phyloP scores from a whole-genome alignment of 192 early-diverging fungal species.

The Coemansia sp. region DNA sequence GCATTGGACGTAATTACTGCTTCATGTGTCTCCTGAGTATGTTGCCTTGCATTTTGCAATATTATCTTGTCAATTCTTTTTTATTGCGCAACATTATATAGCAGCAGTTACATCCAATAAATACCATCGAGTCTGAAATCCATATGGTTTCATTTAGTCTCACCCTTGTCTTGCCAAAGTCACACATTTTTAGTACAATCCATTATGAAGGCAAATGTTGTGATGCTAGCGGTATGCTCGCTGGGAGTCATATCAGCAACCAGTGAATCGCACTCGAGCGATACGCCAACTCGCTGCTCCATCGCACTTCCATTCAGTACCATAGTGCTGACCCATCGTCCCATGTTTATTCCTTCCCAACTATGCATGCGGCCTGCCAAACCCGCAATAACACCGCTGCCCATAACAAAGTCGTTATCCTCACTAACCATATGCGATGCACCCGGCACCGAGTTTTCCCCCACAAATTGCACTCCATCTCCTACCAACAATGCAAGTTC shows the following conservation, averaged over 20 bases:
- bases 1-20: background rate
- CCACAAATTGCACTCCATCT: constrained; percentile 15
- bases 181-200: background rate
- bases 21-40: background rate
- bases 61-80: constrained; percentile 1
- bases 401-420: constrained; percentile 18
- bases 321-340: constrained; percentile 2
- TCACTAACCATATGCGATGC: constrained; percentile 32
- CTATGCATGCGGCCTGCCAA: background rate
- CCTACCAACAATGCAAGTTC: background rate
- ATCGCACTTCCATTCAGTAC: constrained; percentile 1
- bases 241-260: background rate
- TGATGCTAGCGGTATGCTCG: background rate
- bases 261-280: background rate
- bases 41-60: background rate
- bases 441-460: constrained; percentile 7
- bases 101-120: background rate
- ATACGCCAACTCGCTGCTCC: background rate
- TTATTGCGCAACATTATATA: background rate
- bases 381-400: constrained; percentile 7
- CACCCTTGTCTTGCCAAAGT: background rate
- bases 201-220: constrained; percentile 1
- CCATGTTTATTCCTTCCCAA: background rate
- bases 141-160: background rate
- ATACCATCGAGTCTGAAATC: background rate